Percentiles rank a stretch among this genome's conserved stretches.
Conservation (phyloP, 2,329 filamentous ascomycete genomes). For the Nectriaceae sp. region DNA sequence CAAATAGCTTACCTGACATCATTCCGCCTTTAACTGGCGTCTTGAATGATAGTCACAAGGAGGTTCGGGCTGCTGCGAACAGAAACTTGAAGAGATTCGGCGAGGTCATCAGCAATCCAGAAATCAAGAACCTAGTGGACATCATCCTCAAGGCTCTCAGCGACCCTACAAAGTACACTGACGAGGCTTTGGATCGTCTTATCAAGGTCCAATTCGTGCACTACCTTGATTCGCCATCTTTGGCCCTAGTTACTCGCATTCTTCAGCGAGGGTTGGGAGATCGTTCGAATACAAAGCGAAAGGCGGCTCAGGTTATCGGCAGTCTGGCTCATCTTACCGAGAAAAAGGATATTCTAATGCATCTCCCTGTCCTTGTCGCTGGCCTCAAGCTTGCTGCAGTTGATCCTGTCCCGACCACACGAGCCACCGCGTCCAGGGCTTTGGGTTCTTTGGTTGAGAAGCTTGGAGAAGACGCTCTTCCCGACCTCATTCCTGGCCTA, state of each 20-base stretch:
- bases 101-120: constrained; percentile 96
- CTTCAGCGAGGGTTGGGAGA: constrained; percentile 89
- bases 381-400: constrained; percentile 88
- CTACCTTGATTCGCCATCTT: constrained; percentile 94
- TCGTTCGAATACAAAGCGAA: constrained; percentile 91
- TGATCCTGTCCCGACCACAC: constrained; percentile 93
- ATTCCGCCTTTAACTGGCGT: constrained; percentile 94
- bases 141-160: constrained; percentile 95
- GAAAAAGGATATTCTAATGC: constrained; percentile 87
- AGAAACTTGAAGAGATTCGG: constrained; percentile 96
- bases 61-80: constrained; percentile 89
- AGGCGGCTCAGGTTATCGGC: constrained; percentile 96
- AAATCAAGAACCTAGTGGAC: constrained; percentile 89
- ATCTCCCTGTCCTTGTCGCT: constrained; percentile 88
- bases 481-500: constrained; percentile 93
- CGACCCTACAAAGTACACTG: constrained; percentile 95
- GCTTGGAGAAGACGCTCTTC: constrained; percentile 92
- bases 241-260: constrained; percentile 93
- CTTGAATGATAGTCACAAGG: constrained; percentile 96
- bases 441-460: constrained; percentile 97
- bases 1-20: constrained; percentile 89
- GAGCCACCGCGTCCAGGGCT: constrained; percentile 93
- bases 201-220: constrained; percentile 99
- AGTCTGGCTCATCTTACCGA: constrained; percentile 97
- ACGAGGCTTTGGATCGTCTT: constrained; percentile 87